These are phyloP conservation scores for Neonectria ditissima DNA, from an alignment of 2,329 filamentous ascomycete genomes.

Conservation along the genomic window DNA sequence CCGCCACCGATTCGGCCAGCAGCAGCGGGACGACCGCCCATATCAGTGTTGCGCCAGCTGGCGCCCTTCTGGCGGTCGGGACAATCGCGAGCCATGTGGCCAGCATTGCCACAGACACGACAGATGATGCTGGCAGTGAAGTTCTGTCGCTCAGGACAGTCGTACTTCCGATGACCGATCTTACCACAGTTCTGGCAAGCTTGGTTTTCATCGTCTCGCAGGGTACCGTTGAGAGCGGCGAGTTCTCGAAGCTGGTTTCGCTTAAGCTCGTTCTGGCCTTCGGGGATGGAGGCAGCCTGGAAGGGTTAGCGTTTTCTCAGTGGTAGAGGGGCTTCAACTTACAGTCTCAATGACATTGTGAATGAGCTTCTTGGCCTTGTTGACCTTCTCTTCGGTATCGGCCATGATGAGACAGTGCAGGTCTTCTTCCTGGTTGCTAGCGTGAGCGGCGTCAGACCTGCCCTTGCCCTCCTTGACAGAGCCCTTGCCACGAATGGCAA, in stretches of 20 bases:
- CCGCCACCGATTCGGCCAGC: constrained; percentile 78
- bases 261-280: constrained; percentile 99
- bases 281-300: constrained; percentile 96
- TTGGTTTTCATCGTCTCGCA: constrained; percentile 99
- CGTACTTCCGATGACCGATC: constrained; percentile 98
- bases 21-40: constrained; percentile 59
- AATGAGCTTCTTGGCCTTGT: constrained; percentile 98
- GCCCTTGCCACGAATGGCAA: constrained; percentile 98
- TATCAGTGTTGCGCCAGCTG: constrained; percentile 88
- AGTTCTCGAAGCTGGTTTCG: constrained; percentile 98
- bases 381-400: constrained; percentile 99
- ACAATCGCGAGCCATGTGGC: constrained; percentile 98
- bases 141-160: constrained; percentile 97
- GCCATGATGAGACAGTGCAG: constrained; percentile 99
- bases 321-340: constrained; percentile 54
- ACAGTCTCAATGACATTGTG: constrained; percentile 99
- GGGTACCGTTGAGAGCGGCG: constrained; percentile 96
- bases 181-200: constrained; percentile 99
- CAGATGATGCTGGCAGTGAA: constrained; percentile 99
- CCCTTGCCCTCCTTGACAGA: constrained; percentile 99
- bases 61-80: constrained; percentile 91
- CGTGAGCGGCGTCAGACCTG: constrained; percentile 97
- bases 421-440: constrained; percentile 99
- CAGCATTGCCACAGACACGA: constrained; percentile 96
- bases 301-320: constrained; percentile 39